Percentiles rank a stretch among this genome's conserved stretches.
Evolutionary conservation across 1,284 basidiomycete genomes (phyloP).

Genomic region (Sphaerobolus stellatus): DNA sequence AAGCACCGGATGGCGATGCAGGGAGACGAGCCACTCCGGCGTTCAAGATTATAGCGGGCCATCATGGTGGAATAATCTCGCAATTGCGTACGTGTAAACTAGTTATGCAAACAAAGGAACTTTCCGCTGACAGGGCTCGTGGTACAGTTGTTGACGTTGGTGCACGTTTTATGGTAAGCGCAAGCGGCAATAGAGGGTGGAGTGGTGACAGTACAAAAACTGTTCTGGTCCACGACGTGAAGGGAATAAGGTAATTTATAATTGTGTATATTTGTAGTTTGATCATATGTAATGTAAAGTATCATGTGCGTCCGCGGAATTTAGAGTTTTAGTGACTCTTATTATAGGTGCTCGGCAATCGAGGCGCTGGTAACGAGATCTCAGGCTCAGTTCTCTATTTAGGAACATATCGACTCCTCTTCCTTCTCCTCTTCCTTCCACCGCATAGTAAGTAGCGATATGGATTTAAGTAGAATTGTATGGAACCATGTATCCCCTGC

Average conservation of each 20-base stretch:
- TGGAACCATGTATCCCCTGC: slow-evolving; percentile 8
- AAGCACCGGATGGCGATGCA: slow-evolving; percentile 66
- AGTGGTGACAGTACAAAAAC: slow-evolving; percentile 87
- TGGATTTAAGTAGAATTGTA: slow-evolving; percentile 11
- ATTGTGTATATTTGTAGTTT: neutral
- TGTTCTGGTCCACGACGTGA: slow-evolving; percentile 89
- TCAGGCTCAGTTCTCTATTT: neutral
- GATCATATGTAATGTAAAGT: slow-evolving; percentile 26
- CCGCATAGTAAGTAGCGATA: no score
- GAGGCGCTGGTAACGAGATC: neutral
- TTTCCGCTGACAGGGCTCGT: neutral
- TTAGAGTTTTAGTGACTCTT: slow-evolving; percentile 8
- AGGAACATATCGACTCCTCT: neutral
- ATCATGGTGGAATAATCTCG: slow-evolving; percentile 92
- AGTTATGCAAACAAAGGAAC: slow-evolving; percentile 8
- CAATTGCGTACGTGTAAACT: slow-evolving; percentile 69
- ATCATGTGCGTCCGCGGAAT: neutral
- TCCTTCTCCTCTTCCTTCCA: no score
- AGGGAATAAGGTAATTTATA: slow-evolving; percentile 26
- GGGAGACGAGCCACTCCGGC: slow-evolving; percentile 59
- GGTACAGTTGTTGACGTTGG: slow-evolving; percentile 81
- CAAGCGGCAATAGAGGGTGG: slow-evolving; percentile 95
- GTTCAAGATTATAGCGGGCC: slow-evolving; percentile 96
- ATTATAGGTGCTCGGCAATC: slow-evolving; percentile 10
- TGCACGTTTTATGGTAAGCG: slow-evolving; percentile 83